Conservation (phyloP, 768 basidiomycete genomes). For the Cystofilobasidium macerans region DNA sequence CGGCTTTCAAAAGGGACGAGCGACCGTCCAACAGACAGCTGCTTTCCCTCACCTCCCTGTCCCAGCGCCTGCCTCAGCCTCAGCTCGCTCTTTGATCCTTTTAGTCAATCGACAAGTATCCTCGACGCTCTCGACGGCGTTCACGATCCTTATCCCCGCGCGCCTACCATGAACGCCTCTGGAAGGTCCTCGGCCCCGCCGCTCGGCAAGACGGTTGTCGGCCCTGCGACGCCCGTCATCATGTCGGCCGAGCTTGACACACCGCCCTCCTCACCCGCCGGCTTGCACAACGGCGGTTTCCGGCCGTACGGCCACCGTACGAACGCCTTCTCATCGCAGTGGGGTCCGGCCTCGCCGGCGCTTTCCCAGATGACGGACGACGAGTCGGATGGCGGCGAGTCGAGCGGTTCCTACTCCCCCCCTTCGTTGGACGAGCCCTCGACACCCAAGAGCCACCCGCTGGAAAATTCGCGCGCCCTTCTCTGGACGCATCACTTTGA, state of each 20-base stretch:
- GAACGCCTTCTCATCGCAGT: slow-evolving; percentile 16
- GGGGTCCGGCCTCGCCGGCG: slow-evolving; percentile 2
- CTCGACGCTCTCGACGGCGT: too few relatives aligned
- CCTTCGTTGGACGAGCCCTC: neutral
- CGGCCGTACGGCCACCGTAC: neutral
- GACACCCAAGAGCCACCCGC: slow-evolving; percentile 17
- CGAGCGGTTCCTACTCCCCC: neutral
- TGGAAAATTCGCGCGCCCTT: neutral
- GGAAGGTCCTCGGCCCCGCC: too few relatives aligned
- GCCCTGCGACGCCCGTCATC: too few relatives aligned
- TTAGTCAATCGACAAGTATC: too few relatives aligned
- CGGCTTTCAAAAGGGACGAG: too few relatives aligned
- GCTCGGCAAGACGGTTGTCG: too few relatives aligned
- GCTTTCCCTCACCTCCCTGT: too few relatives aligned
- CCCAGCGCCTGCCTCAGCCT: too few relatives aligned
- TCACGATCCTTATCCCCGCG: too few relatives aligned
- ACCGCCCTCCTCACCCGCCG: neutral
- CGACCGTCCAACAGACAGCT: too few relatives aligned
- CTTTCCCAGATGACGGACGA: slow-evolving; percentile 1
- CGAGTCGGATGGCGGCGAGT: slow-evolving; percentile 1
- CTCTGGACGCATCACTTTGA: neutral
- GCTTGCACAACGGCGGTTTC: neutral
- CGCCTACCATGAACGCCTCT: too few relatives aligned
- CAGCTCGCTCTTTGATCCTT: too few relatives aligned
- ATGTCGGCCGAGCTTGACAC: neutral